Evolutionary conservation across 1,139 yeast species (phyloP).

Genomic region (Debaryomyces robertsiae): DNA sequence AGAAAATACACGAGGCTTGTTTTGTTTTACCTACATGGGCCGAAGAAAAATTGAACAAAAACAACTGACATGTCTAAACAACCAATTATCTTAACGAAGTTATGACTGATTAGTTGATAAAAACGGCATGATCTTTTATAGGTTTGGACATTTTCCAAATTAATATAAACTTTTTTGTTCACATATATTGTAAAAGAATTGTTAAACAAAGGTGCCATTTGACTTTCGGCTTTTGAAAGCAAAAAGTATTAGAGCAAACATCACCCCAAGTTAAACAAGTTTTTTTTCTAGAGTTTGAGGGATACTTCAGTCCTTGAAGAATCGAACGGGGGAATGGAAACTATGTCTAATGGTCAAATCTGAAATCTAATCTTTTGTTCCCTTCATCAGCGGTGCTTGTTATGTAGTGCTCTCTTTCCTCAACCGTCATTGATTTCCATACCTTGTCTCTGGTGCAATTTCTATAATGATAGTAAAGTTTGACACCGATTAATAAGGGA

Average conservation of each 20-base stretch:
- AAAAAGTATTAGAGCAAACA: too few species aligned
- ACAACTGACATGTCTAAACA: conserved; percentile 6
- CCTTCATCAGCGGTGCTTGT: conserved; percentile 48
- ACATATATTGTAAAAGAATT: too few species aligned
- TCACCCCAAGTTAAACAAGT: too few species aligned
- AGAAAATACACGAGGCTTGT: conserved; percentile 77
- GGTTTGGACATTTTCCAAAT: not conserved
- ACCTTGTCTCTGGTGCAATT: conserved; percentile 28
- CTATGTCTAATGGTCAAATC: conserved; percentile 20
- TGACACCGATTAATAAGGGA: conserved; percentile 20
- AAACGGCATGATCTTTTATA: conserved; percentile 2
- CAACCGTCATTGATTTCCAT: conserved; percentile 48
- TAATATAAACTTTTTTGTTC: not conserved
- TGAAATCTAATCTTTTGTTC: conserved; percentile 54
- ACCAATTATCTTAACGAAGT: conserved; percentile 7
- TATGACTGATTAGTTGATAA: conserved; percentile 1
- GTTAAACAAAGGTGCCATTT: too few species aligned
- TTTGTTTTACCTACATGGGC: conserved; percentile 92
- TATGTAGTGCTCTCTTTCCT: conserved; percentile 47
- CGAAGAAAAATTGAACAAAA: conserved; percentile 38
- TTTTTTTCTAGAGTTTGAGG: too few species aligned
- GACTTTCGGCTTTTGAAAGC: too few species aligned
- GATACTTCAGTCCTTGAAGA: too few species aligned
- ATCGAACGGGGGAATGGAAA: too few species aligned
- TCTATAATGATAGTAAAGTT: conserved; percentile 42